These are phyloP conservation scores for Dichomitus squalens DNA, from an alignment of 1,284 basidiomycete genomes.

Conservation along the genomic window DNA sequence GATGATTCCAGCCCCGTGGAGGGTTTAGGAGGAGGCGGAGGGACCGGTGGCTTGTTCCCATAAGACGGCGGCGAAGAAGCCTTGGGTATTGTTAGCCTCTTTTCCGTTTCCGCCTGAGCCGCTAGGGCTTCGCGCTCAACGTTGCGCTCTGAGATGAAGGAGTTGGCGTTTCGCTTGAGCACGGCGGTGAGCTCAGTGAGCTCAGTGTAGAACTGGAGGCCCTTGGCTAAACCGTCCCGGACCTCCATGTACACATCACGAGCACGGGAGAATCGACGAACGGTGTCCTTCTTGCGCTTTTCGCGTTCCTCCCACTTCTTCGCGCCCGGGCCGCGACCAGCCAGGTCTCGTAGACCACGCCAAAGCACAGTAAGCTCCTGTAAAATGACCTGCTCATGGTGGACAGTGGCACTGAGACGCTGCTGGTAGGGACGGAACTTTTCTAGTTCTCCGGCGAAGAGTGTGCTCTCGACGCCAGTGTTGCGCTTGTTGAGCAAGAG, in stretches of 20 bases:
- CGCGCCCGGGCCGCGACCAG: conserved; percentile 70
- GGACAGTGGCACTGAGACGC: conserved; percentile 74
- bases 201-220: conserved; percentile 86
- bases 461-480: conserved; percentile 79
- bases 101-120: conserved; percentile 73
- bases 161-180: conserved; percentile 62
- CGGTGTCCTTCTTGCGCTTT: conserved; percentile 72
- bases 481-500: conserved; percentile 91
- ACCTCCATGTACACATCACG: conserved; percentile 88
- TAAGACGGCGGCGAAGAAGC: conserved; percentile 41
- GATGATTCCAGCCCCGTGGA: conserved; percentile 44
- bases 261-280: conserved; percentile 72
- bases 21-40: conserved; percentile 46
- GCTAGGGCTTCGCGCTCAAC: conserved; percentile 73
- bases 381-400: conserved; percentile 74
- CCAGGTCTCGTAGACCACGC: conserved; percentile 72
- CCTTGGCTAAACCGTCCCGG: conserved; percentile 85
- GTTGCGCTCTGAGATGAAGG: conserved; percentile 68
- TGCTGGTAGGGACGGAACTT: conserved; percentile 94
- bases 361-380: conserved; percentile 73
- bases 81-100: conserved; percentile 46
- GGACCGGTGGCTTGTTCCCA: conserved; percentile 51
- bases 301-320: conserved; percentile 82
- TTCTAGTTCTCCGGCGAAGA: conserved; percentile 93
- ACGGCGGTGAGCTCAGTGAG: conserved; percentile 68